phyloP scores from a whole-genome alignment of 208 protist genomes.

The Angomonas deanei region DNA sequence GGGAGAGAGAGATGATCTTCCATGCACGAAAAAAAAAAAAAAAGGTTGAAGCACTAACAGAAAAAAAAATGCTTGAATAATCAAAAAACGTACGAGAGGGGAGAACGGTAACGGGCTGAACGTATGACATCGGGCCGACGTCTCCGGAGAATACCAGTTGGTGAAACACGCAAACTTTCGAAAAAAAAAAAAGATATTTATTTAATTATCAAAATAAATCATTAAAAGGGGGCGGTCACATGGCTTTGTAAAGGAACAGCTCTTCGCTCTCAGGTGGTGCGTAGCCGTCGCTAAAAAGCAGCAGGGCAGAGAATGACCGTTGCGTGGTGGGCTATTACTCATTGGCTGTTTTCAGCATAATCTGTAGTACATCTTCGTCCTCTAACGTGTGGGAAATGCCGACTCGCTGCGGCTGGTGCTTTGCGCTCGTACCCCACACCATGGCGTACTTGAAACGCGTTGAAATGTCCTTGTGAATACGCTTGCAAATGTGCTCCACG shows the following conservation, averaged over 20 bases:
- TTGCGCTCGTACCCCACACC: constrained; percentile 95
- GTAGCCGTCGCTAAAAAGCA: too few species aligned
- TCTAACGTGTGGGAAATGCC: constrained; percentile 86
- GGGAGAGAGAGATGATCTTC: constrained; percentile 28
- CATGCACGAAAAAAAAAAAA: constrained; percentile 7
- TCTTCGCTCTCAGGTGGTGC: too few species aligned
- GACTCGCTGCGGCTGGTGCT: constrained; percentile 94
- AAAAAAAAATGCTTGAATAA: constrained; percentile 11
- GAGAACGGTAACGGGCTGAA: too few species aligned
- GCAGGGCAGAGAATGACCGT: too few species aligned
- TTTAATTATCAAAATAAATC: too few species aligned
- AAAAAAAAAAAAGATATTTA: too few species aligned
- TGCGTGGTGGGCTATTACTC: too few species aligned
- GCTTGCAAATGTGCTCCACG: constrained; percentile 91
- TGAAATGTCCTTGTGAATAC: constrained; percentile 92
- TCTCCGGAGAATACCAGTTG: too few species aligned
- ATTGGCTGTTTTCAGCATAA: constrained; percentile 87
- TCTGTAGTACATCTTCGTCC: constrained; percentile 91
- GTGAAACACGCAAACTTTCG: too few species aligned
- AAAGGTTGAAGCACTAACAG: background rate
- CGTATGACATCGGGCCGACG: too few species aligned
- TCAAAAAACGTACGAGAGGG: background rate
- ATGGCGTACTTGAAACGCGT: constrained; percentile 92
- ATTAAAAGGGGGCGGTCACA: too few species aligned
- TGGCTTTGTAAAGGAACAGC: too few species aligned